These are phyloP conservation scores for Globisporangium ultimum DNA, from an alignment of 352 stramenopile species.

Conservation along the genomic window DNA sequence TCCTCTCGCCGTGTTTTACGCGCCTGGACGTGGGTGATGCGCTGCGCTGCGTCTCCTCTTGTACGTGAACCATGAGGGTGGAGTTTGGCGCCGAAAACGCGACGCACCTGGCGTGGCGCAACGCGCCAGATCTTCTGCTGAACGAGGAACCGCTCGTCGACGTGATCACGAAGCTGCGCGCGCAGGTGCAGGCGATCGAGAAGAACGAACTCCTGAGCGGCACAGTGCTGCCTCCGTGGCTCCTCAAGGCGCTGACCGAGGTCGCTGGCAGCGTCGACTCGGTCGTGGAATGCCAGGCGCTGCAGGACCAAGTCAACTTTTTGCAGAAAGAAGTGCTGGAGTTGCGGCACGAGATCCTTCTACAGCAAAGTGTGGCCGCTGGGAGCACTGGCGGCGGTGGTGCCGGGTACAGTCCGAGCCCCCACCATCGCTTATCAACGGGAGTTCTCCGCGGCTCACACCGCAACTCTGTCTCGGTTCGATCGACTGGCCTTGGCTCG, in stretches of 20 bases:
- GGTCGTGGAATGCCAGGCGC: conserved; percentile 72
- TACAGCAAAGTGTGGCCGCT: conserved; percentile 44
- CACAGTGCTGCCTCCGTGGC: conserved; percentile 59
- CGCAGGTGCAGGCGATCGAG: conserved; percentile 65
- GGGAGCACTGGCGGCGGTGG: conserved; percentile 1
- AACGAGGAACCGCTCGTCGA: conserved; percentile 81
- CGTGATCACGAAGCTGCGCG: conserved; percentile 63
- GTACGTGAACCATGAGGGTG: conserved; percentile 15
- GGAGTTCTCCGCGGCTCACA: conserved; percentile 19
- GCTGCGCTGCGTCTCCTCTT: no score
- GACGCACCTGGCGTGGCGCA: conserved; percentile 57
- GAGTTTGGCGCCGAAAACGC: conserved; percentile 35
- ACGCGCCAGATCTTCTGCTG: conserved; percentile 65
- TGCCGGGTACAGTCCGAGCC: conserved; percentile 41
- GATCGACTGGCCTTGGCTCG: conserved; percentile 13
- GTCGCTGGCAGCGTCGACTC: conserved; percentile 80
- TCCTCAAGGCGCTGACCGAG: conserved; percentile 68
- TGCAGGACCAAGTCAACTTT: conserved; percentile 69
- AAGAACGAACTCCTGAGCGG: conserved; percentile 77
- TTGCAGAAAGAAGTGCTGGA: conserved; percentile 80
- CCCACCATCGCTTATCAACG: conserved; percentile 53
- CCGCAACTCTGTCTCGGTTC: conserved; percentile 2
- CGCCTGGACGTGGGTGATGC: no score
- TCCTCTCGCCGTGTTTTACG: no score
- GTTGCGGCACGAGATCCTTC: conserved; percentile 70